Evolutionary conservation across 2,329 filamentous ascomycete species (phyloP), one percentile per base, ranked within the genome.

Genomic region (Septoria petroselini): DNA sequence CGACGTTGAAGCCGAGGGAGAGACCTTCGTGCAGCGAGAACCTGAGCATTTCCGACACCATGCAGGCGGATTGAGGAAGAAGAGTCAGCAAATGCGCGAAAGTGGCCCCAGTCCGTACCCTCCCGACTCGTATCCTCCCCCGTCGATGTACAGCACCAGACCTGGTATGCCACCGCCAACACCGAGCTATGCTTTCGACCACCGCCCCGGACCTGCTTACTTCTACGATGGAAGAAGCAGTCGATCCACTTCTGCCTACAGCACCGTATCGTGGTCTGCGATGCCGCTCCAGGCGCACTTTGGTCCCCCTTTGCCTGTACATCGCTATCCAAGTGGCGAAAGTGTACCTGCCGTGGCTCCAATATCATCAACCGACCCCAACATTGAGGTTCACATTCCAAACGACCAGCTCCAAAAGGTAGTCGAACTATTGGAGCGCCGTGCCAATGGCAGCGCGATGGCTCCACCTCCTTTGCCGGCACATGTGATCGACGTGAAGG

Each of bases 361-460:
- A 5, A 9, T 27, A 5, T 27, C 9, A 27, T 9, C 27, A 31
- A 18, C 11, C 39, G 25, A 38, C 17, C 25, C n/a, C 21, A 27
- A 15, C 40, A 11, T 40, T 9, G 43, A 53, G 19, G 14, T 60
- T 1, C 55, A 60, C 19, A 50, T 67, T 12, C 61, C 64, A 3
- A 65, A 58, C 44, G 62, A 65, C 25, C 64, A 65, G 48, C 35
- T 66, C 7, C 50, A 57, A 18, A 52, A 59, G 30, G 55, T 67
- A 14, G 41, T 43, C 41, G 27, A 29, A 19, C 15, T 33, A 23
- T 31, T 23, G 31, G 40, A 50, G 31, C 40, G 34, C 19, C 29
- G 29, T 2, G 41, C 41, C 15, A 35, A 29, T 27, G 35, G 23
- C 14, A 38, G 33, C 29, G 41, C 50, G 21, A 64, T 64, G 62